These are phyloP conservation scores for Xylaria longipes DNA, from an alignment of 495 filamentous ascomycete genomes.

Conservation along the genomic window DNA sequence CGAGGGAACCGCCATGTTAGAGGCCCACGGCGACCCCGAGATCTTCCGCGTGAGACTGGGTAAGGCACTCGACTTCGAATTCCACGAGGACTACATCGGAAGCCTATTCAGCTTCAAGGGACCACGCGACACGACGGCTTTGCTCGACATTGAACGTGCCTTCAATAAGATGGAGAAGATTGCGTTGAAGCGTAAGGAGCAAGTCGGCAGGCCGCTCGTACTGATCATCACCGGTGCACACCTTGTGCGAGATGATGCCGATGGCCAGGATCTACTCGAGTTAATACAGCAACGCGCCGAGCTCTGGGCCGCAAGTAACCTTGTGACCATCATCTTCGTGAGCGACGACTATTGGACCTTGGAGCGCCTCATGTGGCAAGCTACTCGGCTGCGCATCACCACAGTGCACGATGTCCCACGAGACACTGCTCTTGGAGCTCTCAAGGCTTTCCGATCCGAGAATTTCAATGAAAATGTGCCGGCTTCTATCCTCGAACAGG, in stretches of 20 bases:
- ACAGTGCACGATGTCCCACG: conserved; percentile 80
- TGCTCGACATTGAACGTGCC: conserved; percentile 91
- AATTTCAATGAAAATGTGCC: conserved; percentile 67
- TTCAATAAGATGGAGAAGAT: conserved; percentile 97
- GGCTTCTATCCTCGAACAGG: conserved; percentile 64
- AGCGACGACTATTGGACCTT: conserved; percentile 97
- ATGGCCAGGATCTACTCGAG: conserved; percentile 86
- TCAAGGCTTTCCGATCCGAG: conserved; percentile 71
- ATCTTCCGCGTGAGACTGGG: conserved; percentile 91
- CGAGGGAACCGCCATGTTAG: conserved; percentile 86
- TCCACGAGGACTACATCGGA: conserved; percentile 85
- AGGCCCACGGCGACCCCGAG: conserved; percentile 90
- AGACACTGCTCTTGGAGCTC: conserved; percentile 70
- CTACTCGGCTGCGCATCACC: conserved; percentile 87
- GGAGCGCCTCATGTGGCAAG: conserved; percentile 86
- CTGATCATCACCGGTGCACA: conserved; percentile 90
- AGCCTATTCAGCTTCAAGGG: conserved; percentile 89
- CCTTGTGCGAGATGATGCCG: conserved; percentile 83
- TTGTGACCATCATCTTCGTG: conserved; percentile 91
- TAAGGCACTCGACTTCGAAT: conserved; percentile 91
- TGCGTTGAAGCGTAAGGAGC: conserved; percentile 66
- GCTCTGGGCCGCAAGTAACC: conserved; percentile 86
- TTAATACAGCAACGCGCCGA: conserved; percentile 93
- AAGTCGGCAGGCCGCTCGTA: conserved; percentile 71
- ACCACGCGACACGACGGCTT: conserved; percentile 83